Base-by-base conservation (phyloP, 768 basidiomycete genomes). In the Macrolepiota fuliginosa region DNA sequence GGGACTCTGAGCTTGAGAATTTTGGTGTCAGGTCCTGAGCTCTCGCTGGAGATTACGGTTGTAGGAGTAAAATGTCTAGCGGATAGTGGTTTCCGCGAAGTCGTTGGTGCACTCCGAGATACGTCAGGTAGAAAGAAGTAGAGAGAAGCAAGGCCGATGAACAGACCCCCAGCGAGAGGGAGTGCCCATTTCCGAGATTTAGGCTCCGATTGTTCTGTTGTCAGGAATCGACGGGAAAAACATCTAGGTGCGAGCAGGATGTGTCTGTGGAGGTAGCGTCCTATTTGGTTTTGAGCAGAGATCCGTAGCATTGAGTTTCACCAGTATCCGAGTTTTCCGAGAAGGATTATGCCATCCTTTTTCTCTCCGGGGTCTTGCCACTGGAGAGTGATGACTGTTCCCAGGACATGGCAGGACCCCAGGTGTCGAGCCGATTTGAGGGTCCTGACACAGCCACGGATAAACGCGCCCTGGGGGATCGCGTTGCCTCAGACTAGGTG, bases 1-100 rank as follows among this genome's bases (percentile, higher is more conserved):
- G 88, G 83, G 9, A 92, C 69, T 3, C 77, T 75, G 51, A 94
- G 73, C 12, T 84, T 84, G 19, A 94, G 72, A 9, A 94, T 73
- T 63, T 87, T 90, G 11, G 88, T 83, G 67, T 85, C 74, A 10
- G 83, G 75, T 0, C 87, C 86, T 36, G 79, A 80, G 53, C 72
- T 66, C 63, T 83, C 79, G 45, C 77, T 85, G 0, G 81, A 77
- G n/a, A 79, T 71, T 13, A 94, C 75, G 4, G 80, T 84, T 2
- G 84, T 80, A 22, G 84, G 83, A 0, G 86, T 87, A 67, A 92
- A 88, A 63, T 80, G 76, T n/a, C 72, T 74, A 1, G 83, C 77
- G 11, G 79, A 78, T 7, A 85, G 68, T n/a, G 78, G 73, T 27
- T 66, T 67, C 37, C 69, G 68, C 29, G 69, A 62, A 22, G 66